Evolutionary conservation across 306 rosid genomes (phyloP).

Genomic region (Prunus mira): DNA sequence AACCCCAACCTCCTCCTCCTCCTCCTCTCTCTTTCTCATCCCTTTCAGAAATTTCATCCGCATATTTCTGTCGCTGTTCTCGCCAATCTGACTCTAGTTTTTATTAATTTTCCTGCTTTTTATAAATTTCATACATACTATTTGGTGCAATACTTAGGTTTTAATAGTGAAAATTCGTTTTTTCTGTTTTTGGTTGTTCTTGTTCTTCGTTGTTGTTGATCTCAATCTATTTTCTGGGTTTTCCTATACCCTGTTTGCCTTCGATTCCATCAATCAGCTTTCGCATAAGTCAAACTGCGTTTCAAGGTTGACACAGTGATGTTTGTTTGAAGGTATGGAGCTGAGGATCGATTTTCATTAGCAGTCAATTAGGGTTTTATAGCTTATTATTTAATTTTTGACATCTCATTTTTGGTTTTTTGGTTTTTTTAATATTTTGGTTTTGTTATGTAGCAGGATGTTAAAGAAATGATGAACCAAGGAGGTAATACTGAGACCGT

Average conservation of each 20-base stretch:
- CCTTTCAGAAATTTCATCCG: slow-evolving; percentile 8
- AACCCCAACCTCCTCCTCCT: neutral
- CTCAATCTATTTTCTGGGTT: slow-evolving; percentile 35
- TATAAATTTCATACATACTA: slow-evolving; percentile 21
- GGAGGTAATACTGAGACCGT: slow-evolving; percentile 74
- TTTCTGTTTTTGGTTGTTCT: neutral
- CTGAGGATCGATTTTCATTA: slow-evolving; percentile 22
- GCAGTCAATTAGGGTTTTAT: slow-evolving; percentile 57
- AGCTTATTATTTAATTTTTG: slow-evolving; percentile 14
- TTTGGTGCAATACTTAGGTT: slow-evolving; percentile 24
- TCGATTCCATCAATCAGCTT: slow-evolving; percentile 23
- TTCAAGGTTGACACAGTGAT: slow-evolving; percentile 8
- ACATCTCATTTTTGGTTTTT: neutral
- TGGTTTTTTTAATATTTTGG: slow-evolving; percentile 8
- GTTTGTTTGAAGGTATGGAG: slow-evolving; percentile 42
- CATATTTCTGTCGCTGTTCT: slow-evolving; percentile 27
- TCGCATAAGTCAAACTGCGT: slow-evolving; percentile 6
- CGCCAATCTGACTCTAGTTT: neutral
- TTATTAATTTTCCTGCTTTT: slow-evolving; percentile 24
- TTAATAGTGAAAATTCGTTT: slow-evolving; percentile 10
- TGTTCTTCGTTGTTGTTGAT: slow-evolving; percentile 24
- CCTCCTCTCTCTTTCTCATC: neutral
- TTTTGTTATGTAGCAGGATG: slow-evolving; percentile 37
- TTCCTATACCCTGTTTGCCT: slow-evolving; percentile 18
- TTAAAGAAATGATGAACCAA: slow-evolving; percentile 62